These are phyloP conservation scores for Parathielavia hyrcaniae DNA, from an alignment of 495 filamentous ascomycete species.

Conservation along the genomic window DNA sequence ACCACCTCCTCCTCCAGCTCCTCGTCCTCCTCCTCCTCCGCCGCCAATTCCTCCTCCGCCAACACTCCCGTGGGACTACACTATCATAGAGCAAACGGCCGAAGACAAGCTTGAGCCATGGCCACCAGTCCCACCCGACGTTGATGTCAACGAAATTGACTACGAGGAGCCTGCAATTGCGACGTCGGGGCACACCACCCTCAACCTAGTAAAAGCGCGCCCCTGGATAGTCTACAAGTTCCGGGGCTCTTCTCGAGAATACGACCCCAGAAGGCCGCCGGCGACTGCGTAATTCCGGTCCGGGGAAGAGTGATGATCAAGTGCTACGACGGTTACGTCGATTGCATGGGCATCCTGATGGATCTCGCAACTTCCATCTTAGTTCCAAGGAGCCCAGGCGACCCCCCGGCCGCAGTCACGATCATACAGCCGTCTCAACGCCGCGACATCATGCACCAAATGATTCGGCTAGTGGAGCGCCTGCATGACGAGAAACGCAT, in stretches of 20 bases:
- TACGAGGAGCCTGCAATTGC: neutral
- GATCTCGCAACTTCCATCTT: slow-evolving; percentile 9
- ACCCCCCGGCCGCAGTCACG: neutral
- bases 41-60: too few relatives aligned
- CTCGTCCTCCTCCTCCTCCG: too few relatives aligned
- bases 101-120: slow-evolving; percentile 3
- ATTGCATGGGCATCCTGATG: slow-evolving; percentile 5
- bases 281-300: slow-evolving; percentile 4
- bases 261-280: slow-evolving; percentile 11
- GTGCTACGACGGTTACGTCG: neutral
- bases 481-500: slow-evolving; percentile 7
- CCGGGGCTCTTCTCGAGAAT: slow-evolving; percentile 1
- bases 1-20: too few relatives aligned
- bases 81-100: neutral
- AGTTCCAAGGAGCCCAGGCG: neutral
- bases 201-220: slow-evolving; percentile 5
- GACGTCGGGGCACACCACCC: slow-evolving; percentile 5
- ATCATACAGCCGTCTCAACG: neutral
- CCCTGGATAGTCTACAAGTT: neutral
- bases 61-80: too few relatives aligned
- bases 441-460: slow-evolving; percentile 12
- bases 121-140: slow-evolving; percentile 7
- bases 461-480: slow-evolving; percentile 2
- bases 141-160: neutral
- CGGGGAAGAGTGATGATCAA: slow-evolving; percentile 6